Percentiles rank a stretch among this genome's conserved stretches.
Conservation (phyloP, 2,329 filamentous ascomycete genomes). For the Fusarium decemcellulare region DNA sequence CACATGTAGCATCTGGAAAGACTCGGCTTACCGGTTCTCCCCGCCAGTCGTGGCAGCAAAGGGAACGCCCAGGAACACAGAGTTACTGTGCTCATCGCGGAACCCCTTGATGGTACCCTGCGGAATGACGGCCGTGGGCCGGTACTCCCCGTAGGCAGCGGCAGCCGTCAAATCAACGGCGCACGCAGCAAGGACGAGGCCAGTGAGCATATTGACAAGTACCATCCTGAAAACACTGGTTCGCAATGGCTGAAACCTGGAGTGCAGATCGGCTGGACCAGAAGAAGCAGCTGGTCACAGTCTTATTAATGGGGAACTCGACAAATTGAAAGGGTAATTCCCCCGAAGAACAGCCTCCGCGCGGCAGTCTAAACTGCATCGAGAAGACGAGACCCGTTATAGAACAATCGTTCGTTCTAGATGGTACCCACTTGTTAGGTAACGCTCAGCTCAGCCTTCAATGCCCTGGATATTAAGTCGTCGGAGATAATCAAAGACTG, state of each 20-base stretch:
- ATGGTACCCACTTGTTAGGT: not conserved
- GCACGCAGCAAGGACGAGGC: conserved; percentile 37
- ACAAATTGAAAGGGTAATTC: conserved; percentile 9
- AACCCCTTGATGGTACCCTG: conserved; percentile 54
- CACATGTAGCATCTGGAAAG: not conserved
- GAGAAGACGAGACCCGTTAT: conserved; percentile 4
- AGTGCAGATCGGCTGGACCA: conserved; percentile 25
- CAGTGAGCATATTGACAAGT: conserved; percentile 26
- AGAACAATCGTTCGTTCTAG: no score
- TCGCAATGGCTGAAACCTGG: conserved; percentile 13
- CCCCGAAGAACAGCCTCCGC: conserved; percentile 13
- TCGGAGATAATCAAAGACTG: not conserved
- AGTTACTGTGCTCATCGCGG: conserved; percentile 51
- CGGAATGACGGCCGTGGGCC: conserved; percentile 35
- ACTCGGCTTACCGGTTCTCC: conserved; percentile 48
- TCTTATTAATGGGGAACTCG: conserved; percentile 12
- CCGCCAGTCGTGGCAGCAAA: conserved; percentile 57
- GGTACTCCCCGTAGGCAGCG: not conserved
- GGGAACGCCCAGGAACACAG: conserved; percentile 56
- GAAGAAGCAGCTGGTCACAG: not conserved
- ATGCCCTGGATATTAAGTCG: not conserved
- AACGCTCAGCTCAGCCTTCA: not conserved
- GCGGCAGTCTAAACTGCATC: conserved; percentile 5
- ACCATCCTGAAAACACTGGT: conserved; percentile 34
- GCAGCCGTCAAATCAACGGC: conserved; percentile 10